These are phyloP conservation scores for Physcomitrium patens DNA, from an alignment of 225 moss, liverwort and hornwort genomes.

Conservation along the genomic window DNA sequence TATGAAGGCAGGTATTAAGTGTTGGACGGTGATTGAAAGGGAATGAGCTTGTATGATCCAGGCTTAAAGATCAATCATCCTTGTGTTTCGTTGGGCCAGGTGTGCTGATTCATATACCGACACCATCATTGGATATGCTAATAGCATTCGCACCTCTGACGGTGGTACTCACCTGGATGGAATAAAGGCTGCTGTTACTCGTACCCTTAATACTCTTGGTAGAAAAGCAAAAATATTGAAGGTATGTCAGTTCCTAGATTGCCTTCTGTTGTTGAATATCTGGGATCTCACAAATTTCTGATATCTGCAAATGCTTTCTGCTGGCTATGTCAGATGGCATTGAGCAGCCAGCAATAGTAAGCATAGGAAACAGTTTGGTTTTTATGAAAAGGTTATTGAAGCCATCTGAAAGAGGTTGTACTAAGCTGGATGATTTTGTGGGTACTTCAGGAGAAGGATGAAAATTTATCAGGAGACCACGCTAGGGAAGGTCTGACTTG, in stretches of 20 bases:
- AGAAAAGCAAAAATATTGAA: constrained; percentile 87
- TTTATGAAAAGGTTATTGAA: constrained; percentile 14
- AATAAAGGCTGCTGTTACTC: constrained; percentile 92
- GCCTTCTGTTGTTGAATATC: not conserved
- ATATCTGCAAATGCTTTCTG: not conserved
- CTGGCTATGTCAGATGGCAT: too few relatives aligned
- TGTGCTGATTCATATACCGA: constrained; percentile 96
- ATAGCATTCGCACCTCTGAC: constrained; percentile 97
- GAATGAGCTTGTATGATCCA: constrained; percentile 9
- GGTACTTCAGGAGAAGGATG: constrained; percentile 84
- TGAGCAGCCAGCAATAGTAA: too few relatives aligned
- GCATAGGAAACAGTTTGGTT: not conserved
- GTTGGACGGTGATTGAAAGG: not conserved
- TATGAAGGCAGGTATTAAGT: constrained; percentile 7
- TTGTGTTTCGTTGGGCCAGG: constrained; percentile 48
- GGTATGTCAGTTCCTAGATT: constrained; percentile 41
- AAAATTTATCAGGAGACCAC: constrained; percentile 93
- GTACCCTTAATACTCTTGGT: constrained; percentile 87
- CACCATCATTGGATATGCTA: constrained; percentile 94
- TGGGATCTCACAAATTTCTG: not conserved
- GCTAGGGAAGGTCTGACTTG: constrained; percentile 96
- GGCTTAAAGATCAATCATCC: constrained; percentile 18
- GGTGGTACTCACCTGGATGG: constrained; percentile 98
- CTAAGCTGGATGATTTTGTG: constrained; percentile 25
- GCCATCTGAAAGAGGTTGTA: constrained; percentile 2